Conservation (phyloP, 306 rosid species). For the Arachis hypogaea region DNA sequence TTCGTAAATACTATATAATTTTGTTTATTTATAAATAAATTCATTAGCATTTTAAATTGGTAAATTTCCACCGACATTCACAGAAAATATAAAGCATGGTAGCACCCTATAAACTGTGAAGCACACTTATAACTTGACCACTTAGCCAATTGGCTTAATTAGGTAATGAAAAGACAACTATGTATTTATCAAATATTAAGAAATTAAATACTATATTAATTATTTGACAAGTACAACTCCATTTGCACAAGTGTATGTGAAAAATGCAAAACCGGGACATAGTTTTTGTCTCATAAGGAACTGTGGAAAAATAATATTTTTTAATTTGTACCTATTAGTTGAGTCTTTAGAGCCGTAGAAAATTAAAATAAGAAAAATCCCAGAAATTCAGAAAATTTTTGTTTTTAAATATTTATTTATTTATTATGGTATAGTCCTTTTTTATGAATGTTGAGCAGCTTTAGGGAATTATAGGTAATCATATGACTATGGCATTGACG, state of each 20-base stretch:
- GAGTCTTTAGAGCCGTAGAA: background rate
- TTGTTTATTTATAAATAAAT: too few species aligned
- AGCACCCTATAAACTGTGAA: background rate
- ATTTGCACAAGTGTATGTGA: background rate
- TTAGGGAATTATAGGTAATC: background rate
- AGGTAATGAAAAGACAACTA: constrained; percentile 8
- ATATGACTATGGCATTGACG: background rate
- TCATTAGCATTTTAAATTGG: too few species aligned
- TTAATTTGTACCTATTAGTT: background rate
- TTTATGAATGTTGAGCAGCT: background rate
- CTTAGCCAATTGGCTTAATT: background rate
- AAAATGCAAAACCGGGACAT: constrained; percentile 17
- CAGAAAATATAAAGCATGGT: too few species aligned
- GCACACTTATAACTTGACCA: constrained; percentile 4
- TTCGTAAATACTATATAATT: too few species aligned
- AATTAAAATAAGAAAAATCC: background rate
- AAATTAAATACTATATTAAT: background rate
- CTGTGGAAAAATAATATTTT: background rate
- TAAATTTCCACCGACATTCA: too few species aligned
- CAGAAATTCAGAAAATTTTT: background rate
- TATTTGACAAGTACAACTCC: constrained; percentile 12
- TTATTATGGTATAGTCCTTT: background rate
- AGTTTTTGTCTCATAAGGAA: background rate
- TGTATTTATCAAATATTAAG: background rate
- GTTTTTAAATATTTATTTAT: background rate